phyloP scores from a whole-genome alignment of 2,329 filamentous ascomycete species.

The Monilinia fructicola region DNA sequence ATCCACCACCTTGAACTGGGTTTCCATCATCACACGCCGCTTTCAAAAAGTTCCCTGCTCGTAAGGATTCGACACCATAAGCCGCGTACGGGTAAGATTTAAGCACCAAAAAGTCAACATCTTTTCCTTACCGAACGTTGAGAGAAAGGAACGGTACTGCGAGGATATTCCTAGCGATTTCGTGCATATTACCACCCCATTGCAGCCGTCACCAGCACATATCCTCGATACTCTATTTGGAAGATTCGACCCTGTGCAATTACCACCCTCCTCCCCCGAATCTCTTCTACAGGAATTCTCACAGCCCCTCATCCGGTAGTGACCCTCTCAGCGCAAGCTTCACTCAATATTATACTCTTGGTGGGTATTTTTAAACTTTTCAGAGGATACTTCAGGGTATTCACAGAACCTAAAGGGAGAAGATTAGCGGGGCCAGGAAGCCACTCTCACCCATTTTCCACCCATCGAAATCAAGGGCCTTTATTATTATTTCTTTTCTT shows the following conservation, averaged over 20 bases:
- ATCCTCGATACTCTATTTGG: constrained; percentile 19
- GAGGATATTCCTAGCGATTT: constrained; percentile 24
- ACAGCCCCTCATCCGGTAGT: neutral
- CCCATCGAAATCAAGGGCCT: neutral
- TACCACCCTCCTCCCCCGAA: neutral
- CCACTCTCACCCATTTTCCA: constrained; percentile 1
- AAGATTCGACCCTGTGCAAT: constrained; percentile 18
- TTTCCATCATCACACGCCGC: constrained; percentile 4
- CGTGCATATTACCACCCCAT: constrained; percentile 24
- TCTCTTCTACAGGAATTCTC: neutral
- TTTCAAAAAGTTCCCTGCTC: constrained; percentile 13
- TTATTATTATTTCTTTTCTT: neutral
- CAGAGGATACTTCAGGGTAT: neutral
- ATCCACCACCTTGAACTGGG: neutral
- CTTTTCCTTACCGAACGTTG: constrained; percentile 22
- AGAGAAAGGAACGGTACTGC: constrained; percentile 22
- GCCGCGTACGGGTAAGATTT: constrained; percentile 20
- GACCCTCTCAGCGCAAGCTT: constrained; percentile 15
- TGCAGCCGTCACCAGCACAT: constrained; percentile 21
- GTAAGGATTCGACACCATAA: constrained; percentile 22
- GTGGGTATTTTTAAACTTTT: neutral
- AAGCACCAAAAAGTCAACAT: constrained; percentile 15
- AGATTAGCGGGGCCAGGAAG: constrained; percentile 1
- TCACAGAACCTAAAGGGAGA: neutral
- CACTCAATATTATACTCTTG: neutral